A percentile compares a stretch with the other conserved stretches of the same genome.
Evolutionary conservation across 2,329 filamentous ascomycete species (phyloP).

Genomic region (Aspergillus fijiensis): DNA sequence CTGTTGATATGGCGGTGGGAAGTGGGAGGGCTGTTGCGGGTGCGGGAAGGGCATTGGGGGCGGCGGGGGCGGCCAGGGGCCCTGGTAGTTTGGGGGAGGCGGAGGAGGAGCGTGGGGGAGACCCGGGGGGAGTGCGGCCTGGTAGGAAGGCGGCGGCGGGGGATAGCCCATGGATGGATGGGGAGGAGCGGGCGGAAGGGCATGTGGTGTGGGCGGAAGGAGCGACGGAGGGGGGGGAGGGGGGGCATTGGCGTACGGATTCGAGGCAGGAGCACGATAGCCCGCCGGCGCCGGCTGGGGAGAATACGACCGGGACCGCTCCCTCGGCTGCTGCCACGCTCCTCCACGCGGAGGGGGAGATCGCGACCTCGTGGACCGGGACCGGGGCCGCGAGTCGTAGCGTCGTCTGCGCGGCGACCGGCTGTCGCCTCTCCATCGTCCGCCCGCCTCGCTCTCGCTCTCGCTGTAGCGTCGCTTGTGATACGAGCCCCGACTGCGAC

Average conservation of each 20-base stretch:
- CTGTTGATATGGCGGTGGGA: constrained; percentile 27
- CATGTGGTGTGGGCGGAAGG: no score
- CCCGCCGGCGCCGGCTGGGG: constrained; percentile 21
- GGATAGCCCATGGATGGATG: constrained; percentile 19
- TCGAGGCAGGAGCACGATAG: background rate
- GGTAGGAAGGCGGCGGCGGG: constrained; percentile 3
- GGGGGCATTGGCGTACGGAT: constrained; percentile 6
- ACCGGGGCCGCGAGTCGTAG: constrained; percentile 28
- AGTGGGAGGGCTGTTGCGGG: constrained; percentile 3
- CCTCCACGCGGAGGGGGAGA: constrained; percentile 28
- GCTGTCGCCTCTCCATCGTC: constrained; percentile 25
- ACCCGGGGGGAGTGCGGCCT: constrained; percentile 10
- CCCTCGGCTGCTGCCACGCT: constrained; percentile 20
- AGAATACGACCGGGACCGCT: constrained; percentile 31
- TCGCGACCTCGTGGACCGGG: constrained; percentile 17
- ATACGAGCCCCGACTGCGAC: constrained; percentile 49
- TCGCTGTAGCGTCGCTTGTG: constrained; percentile 42
- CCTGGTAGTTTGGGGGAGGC: constrained; percentile 35
- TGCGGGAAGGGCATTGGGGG: constrained; percentile 29
- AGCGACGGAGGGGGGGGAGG: constrained; percentile 12
- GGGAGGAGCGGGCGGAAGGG: constrained; percentile 16
- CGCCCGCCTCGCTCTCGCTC: constrained; percentile 33
- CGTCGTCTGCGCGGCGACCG: constrained; percentile 27
- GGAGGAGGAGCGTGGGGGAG: constrained; percentile 24
- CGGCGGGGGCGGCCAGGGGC: constrained; percentile 36